Evolutionary conservation across 306 rosid genomes (phyloP), one percentile per base, ranked within the genome.

Genomic region (Cucurbita pepo): DNA sequence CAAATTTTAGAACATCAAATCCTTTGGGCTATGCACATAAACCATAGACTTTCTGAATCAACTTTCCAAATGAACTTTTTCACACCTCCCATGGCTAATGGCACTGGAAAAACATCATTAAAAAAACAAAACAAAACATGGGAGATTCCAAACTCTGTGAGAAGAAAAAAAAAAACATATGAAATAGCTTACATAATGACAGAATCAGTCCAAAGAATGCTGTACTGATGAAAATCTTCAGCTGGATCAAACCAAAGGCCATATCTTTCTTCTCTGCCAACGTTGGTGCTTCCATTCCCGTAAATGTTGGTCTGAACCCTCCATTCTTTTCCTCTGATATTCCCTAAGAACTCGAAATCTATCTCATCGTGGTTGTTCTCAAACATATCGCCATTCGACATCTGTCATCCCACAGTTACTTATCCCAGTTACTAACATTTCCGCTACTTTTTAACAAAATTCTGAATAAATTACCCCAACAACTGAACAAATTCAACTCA

Each of bases 321-420:
- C 98, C 98, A 94, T 25, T 94, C 84, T 82, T 89, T 87, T 60
- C 98, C 98, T 83, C 98, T 89, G 50, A 94, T 90, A 45, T 94
- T 87, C 47, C 98, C 98, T 85, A 94, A 79, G 30, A 94, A 94
- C 82, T 88, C 94, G 43, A 88, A 86, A 78, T 88, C 90, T 6
- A 88, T 88, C 75, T 88, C 94, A 61, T 88, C 94, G 75, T 88
- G 90, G 71, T 84, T 84, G 70, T 82, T 86, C 85, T 82, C 72
- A 67, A 55, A 88, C 81, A 81, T 79, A 59, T 88, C 89, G 43
- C 87, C 89, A 76, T 88, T 88, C 47, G 94, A 88, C 90, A 94
- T 83, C 98, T 94, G 88, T 76, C 67, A 61, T 37, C 25, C 44
- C 45, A 30, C 34, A 60, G 6, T 61, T 61, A 61, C 47, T 37